Conservation (phyloP, 2,329 filamentous ascomycete genomes). For the Onygenales sp. region DNA sequence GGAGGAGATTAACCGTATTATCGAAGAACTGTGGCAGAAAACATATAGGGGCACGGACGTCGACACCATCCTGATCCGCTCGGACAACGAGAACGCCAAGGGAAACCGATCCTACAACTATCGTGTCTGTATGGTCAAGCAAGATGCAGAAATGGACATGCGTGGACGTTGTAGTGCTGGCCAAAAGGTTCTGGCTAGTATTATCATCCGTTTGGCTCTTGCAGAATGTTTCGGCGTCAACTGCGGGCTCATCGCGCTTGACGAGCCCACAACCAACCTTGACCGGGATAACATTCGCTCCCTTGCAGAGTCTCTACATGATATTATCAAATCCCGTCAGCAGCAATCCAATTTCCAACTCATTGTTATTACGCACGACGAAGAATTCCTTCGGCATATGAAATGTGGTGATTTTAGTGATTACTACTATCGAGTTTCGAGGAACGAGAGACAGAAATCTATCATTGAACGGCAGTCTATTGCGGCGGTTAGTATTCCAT, state of each 20-base stretch:
- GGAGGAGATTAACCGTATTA: conserved; percentile 93
- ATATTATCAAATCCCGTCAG: conserved; percentile 75
- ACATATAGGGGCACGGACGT: conserved; percentile 97
- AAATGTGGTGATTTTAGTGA: conserved; percentile 88
- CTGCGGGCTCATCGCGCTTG: conserved; percentile 90
- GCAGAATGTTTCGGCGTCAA: conserved; percentile 95
- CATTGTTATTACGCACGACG: conserved; percentile 97
- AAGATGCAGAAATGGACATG: conserved; percentile 98
- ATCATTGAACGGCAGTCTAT: conserved; percentile 61
- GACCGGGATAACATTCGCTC: conserved; percentile 91
- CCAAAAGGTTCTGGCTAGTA: conserved; percentile 91
- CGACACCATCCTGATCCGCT: conserved; percentile 90
- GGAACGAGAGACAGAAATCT: conserved; percentile 79
- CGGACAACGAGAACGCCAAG: conserved; percentile 68
- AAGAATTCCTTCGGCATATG: conserved; percentile 91
- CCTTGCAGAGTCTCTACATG: conserved; percentile 72
- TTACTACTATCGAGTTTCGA: conserved; percentile 76
- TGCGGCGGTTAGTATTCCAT: conserved; percentile 32
- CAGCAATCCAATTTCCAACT: conserved; percentile 93
- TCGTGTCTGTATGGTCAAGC: conserved; percentile 94
- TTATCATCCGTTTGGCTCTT: conserved; percentile 92
- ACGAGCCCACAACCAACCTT: conserved; percentile 95
- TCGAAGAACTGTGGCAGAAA: conserved; percentile 91
- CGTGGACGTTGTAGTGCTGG: conserved; percentile 92
- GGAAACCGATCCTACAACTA: conserved; percentile 89